Evolutionary conservation across 2,329 filamentous ascomycete species (phyloP), one percentile per base, ranked within the genome.

Genomic region (Dothideomycetes sp.): DNA sequence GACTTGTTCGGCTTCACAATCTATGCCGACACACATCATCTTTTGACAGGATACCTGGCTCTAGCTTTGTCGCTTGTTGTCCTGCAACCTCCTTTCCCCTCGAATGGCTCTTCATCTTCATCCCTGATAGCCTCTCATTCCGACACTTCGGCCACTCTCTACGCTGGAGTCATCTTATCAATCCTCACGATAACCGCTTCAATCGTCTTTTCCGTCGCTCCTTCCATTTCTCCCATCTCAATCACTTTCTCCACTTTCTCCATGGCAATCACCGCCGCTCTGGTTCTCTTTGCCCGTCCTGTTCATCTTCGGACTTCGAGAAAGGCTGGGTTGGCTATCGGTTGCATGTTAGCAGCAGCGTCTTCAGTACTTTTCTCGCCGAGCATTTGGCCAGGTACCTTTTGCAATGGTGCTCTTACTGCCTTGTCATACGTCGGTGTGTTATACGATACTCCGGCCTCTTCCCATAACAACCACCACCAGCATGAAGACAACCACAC

Each of bases 31-130:
- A 24, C 43, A 19, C 38, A 47, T 7, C 48, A 60, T 20, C 59
- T 65, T 2, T 19, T 67, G 9, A 45, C 66, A 25, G 71, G 71
- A 19, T 71, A 74, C 45, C 31, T 65, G 18, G 63, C 68, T 15
- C 53, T 76, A 38, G 47, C 63, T 24, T 45, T 59, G 11, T 70
- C 70, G 0, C 51, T 71, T 4, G 59, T 72, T 24, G 52, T 65
- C 8, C 48, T 72, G n/a, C 67, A 67, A n/a, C 68, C 67, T 12
- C 68, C 70, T 20, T 63, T 73, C 24, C 59, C 61, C 15, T 49
- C 45, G 5, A 39, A 27, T 20, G 41, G 33, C 33, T 30, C 33
- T 8, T 35, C 35, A 5, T 33, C 42, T 2, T 44, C 42, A 6
- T 31, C 31, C n/a, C 35, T 44, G 9, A 34, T 38, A n/a, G 34